Percentiles rank a stretch among this genome's conserved stretches.
Conservation (phyloP, 2,329 filamentous ascomycete species). For the Cladosporium sp. region DNA sequence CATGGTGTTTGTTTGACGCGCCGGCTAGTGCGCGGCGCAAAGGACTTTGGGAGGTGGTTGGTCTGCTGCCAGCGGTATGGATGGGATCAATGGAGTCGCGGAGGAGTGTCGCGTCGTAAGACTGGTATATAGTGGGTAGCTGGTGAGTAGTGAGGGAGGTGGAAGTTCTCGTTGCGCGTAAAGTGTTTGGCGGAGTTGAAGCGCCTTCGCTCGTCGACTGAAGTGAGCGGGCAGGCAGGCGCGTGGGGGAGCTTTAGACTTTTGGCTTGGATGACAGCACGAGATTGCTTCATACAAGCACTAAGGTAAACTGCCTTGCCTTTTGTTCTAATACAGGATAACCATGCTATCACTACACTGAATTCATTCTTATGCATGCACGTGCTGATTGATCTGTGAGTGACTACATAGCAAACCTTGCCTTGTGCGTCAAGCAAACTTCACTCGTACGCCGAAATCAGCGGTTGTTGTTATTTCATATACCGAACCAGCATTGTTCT, state of each 20-base stretch:
- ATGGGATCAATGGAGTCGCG: conserved; percentile 12
- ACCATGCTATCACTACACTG: background rate
- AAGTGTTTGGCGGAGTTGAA: conserved; percentile 22
- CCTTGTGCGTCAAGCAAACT: background rate
- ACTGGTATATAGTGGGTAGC: background rate
- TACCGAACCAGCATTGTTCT: background rate
- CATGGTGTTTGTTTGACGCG: conserved; percentile 32
- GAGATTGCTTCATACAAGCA: background rate
- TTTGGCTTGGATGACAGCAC: background rate
- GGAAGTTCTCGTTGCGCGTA: background rate
- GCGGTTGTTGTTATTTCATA: background rate
- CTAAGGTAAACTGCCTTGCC: background rate
- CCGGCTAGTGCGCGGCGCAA: conserved; percentile 21
- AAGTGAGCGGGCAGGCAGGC: conserved; percentile 9
- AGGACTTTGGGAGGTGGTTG: background rate
- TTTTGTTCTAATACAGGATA: background rate
- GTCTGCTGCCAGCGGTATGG: background rate
- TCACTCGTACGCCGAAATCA: background rate
- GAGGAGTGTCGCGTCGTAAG: background rate
- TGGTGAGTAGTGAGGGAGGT: background rate
- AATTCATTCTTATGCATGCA: background rate
- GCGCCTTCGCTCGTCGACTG: background rate
- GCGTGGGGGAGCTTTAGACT: background rate
- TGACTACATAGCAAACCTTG: background rate
- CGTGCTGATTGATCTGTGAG: background rate